These are phyloP conservation scores for Pythium inflatum DNA, from an alignment of 352 stramenopile genomes.

Conservation along the genomic window DNA sequence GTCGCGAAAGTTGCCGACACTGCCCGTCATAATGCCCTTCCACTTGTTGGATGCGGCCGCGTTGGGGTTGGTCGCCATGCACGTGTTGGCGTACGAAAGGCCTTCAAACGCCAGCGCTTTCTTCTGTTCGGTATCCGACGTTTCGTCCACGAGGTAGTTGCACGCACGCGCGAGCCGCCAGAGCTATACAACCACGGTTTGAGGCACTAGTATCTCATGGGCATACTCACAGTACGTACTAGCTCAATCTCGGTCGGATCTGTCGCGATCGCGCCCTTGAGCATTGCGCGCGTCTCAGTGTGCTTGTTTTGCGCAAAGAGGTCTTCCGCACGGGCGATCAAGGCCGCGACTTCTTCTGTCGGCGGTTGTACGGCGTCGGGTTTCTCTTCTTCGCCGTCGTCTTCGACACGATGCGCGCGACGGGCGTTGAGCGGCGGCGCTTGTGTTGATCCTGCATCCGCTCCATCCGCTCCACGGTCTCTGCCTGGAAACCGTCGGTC, in stretches of 20 bases:
- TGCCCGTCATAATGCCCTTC: slow-evolving; percentile 75
- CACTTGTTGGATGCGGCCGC: slow-evolving; percentile 68
- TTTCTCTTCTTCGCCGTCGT: slow-evolving; percentile 50
- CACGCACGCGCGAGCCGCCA: slow-evolving; percentile 67
- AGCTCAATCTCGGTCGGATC: slow-evolving; percentile 53
- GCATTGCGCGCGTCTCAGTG: slow-evolving; percentile 42
- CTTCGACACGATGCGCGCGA: neutral
- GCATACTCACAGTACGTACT: too few relatives aligned
- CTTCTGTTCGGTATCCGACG: slow-evolving; percentile 46
- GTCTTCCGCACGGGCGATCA: slow-evolving; percentile 50
- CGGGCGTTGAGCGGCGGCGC: neutral
- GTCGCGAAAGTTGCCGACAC: slow-evolving; percentile 62
- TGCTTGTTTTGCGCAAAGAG: slow-evolving; percentile 58
- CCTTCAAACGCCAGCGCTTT: slow-evolving; percentile 64
- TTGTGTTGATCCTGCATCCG: neutral
- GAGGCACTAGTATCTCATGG: too few relatives aligned
- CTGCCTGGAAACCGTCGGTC: too few relatives aligned
- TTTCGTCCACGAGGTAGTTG: slow-evolving; percentile 65
- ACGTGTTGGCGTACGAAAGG: slow-evolving; percentile 50
- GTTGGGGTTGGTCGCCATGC: slow-evolving; percentile 51
- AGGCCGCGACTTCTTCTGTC: slow-evolving; percentile 31
- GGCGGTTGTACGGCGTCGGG: neutral
- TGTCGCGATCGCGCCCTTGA: slow-evolving; percentile 44
- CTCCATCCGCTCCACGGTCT: neutral
- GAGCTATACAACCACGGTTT: slow-evolving; percentile 39